Evolutionary conservation across 2,329 filamentous ascomycete genomes (phyloP).

Genomic region (Colletotrichum eremochloae): DNA sequence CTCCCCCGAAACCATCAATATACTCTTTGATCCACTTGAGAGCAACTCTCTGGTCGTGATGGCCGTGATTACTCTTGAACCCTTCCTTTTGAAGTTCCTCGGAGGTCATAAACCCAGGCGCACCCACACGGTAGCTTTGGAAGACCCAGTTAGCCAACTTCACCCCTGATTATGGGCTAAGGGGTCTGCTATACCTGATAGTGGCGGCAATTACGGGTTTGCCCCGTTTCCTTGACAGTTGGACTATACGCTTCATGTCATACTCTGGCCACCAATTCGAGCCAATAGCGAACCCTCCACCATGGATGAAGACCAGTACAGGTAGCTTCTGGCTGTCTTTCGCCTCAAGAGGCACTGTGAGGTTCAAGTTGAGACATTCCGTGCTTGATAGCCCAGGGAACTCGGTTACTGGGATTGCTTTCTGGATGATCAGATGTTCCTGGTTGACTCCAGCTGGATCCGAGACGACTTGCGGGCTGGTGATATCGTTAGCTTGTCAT

Average conservation of each 20-base stretch:
- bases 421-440: conserved; percentile 64
- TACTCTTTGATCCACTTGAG: conserved; percentile 52
- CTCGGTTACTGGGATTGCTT: conserved; percentile 54
- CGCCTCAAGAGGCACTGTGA: conserved; percentile 56
- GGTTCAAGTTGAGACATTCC: conserved; percentile 66
- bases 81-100: conserved; percentile 60
- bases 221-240: conserved; percentile 56
- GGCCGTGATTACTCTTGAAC: conserved; percentile 58
- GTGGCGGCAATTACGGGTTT: conserved; percentile 61
- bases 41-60: conserved; percentile 54
- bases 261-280: conserved; percentile 67
- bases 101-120: conserved; percentile 62
- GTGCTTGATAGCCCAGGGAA: conserved; percentile 59
- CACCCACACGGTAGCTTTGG: conserved; percentile 60
- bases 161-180: rapidly evolving
- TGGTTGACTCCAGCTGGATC: conserved; percentile 56
- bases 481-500: neutral
- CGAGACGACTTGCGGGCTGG: conserved; percentile 55
- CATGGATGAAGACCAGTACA: conserved; percentile 66
- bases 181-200: conserved; percentile 54
- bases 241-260: conserved; percentile 59
- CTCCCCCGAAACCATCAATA: conserved; percentile 53
- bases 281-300: conserved; percentile 63
- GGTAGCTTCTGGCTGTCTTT: conserved; percentile 54
- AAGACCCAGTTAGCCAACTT: neutral